phyloP scores from a whole-genome alignment of 2,329 filamentous ascomycete genomes.

The Hymenoscyphus linearis region DNA sequence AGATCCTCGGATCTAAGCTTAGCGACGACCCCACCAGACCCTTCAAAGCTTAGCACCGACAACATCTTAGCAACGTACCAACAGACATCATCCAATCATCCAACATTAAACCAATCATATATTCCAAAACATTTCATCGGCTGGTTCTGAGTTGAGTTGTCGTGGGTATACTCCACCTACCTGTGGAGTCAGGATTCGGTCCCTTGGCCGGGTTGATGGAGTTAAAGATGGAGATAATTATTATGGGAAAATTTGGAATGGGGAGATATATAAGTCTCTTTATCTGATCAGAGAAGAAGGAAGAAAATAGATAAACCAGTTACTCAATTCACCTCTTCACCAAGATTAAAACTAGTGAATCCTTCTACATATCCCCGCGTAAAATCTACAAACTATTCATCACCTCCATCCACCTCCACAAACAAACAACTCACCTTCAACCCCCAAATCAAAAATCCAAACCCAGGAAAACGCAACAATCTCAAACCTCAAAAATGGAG shows the following conservation, averaged over 20 bases:
- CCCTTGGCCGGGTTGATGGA: no score
- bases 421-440: neutral
- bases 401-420: no score
- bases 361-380: no score
- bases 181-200: neutral
- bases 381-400: no score
- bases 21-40: no score
- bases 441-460: neutral
- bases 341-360: neutral
- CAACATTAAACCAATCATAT: neutral
- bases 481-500: slow-evolving; percentile 11
- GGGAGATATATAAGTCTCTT: neutral
- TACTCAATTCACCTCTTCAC: neutral
- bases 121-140: neutral
- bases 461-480: neutral
- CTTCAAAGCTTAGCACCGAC: neutral
- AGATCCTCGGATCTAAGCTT: neutral
- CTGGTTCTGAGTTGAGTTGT: neutral
- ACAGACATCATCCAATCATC: no score
- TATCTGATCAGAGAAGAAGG: neutral
- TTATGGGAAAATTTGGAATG: no score
- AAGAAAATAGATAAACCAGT: neutral
- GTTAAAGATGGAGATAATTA: neutral
- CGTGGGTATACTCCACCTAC: neutral
- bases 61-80: neutral